Evolutionary conservation across 192 early-diverging fungal species (phyloP).

Genomic region (Thamnidium elegans): DNA sequence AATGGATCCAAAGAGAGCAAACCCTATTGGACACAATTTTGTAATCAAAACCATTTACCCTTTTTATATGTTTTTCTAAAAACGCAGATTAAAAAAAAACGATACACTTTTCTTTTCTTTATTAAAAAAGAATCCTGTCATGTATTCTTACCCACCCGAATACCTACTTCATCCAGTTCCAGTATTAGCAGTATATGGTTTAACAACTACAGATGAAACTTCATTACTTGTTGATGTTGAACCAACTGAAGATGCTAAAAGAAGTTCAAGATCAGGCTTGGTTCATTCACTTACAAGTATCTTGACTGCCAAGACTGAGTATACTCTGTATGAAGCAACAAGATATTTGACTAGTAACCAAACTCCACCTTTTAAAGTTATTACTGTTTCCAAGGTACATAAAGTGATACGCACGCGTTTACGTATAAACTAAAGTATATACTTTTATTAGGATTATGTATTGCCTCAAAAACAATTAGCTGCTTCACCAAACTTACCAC

Average conservation of each 20-base stretch:
- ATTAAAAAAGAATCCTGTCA: conserved; percentile 12
- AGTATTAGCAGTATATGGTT: conserved; percentile 49
- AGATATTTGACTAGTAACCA: conserved; percentile 17
- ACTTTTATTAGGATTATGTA: conserved; percentile 15
- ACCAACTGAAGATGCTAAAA: background rate
- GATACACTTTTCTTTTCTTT: too few species aligned
- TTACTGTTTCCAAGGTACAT: conserved; percentile 31
- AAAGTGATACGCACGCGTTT: background rate
- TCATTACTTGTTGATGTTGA: conserved; percentile 2
- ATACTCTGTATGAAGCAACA: conserved; percentile 22
- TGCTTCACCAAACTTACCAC: conserved; percentile 27
- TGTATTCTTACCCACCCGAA: conserved; percentile 59
- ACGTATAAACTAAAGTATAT: background rate
- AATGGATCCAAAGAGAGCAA: too few species aligned
- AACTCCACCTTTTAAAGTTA: conserved; percentile 33
- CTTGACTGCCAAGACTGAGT: conserved; percentile 32
- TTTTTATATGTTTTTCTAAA: too few species aligned
- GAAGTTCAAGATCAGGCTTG: conserved; percentile 5
- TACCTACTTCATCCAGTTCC: conserved; percentile 58
- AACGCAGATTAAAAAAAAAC: too few species aligned
- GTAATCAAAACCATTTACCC: too few species aligned
- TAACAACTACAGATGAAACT: conserved; percentile 18
- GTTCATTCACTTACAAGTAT: conserved; percentile 14
- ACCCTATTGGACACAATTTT: too few species aligned
- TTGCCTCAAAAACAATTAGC: conserved; percentile 2